Percentiles rank a stretch among this genome's conserved stretches.
phyloP scores from a whole-genome alignment of 2,329 filamentous ascomycete species.

The Fusarium duplospermum region DNA sequence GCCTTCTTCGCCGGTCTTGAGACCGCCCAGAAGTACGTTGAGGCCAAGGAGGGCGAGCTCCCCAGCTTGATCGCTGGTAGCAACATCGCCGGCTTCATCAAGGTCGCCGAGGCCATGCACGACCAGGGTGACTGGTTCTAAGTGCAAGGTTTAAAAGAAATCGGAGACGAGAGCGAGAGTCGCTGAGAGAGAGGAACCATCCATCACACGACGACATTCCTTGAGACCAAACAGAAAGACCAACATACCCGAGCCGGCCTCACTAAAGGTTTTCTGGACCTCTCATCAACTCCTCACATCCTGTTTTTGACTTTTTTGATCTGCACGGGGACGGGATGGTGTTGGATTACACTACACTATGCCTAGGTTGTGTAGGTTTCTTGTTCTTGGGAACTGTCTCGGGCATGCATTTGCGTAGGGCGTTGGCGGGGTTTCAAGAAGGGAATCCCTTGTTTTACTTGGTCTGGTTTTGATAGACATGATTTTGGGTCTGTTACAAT shows the following conservation, averaged over 20 bases:
- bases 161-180: slow-evolving; percentile 14
- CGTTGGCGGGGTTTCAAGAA: slow-evolving; percentile 43
- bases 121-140: slow-evolving; percentile 95
- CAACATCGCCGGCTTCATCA: slow-evolving; percentile 98
- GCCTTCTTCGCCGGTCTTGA: slow-evolving; percentile 90
- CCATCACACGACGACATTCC: not conserved
- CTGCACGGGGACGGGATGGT: slow-evolving; percentile 23
- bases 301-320: slow-evolving; percentile 8
- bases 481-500: slow-evolving; percentile 4
- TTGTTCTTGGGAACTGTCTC: slow-evolving; percentile 35
- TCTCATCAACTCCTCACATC: slow-evolving; percentile 6
- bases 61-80: slow-evolving; percentile 91
- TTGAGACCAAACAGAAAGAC: slow-evolving; percentile 24
- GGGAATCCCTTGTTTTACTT: slow-evolving; percentile 22
- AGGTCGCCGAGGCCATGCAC: slow-evolving; percentile 94
- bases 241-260: slow-evolving; percentile 41
- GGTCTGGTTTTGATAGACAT: slow-evolving; percentile 12
- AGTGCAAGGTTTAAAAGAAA: slow-evolving; percentile 1
- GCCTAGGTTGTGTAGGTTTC: slow-evolving; percentile 28
- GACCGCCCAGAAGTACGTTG: slow-evolving; percentile 90
- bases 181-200: slow-evolving; percentile 8
- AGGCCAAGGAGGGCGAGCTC: slow-evolving; percentile 81
- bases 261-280: slow-evolving; percentile 33
- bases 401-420: slow-evolving; percentile 43
- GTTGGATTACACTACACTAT: slow-evolving; percentile 1